These are phyloP conservation scores for Pseudopithomyces maydicus DNA, from an alignment of 2,329 filamentous ascomycete genomes.

Conservation along the genomic window DNA sequence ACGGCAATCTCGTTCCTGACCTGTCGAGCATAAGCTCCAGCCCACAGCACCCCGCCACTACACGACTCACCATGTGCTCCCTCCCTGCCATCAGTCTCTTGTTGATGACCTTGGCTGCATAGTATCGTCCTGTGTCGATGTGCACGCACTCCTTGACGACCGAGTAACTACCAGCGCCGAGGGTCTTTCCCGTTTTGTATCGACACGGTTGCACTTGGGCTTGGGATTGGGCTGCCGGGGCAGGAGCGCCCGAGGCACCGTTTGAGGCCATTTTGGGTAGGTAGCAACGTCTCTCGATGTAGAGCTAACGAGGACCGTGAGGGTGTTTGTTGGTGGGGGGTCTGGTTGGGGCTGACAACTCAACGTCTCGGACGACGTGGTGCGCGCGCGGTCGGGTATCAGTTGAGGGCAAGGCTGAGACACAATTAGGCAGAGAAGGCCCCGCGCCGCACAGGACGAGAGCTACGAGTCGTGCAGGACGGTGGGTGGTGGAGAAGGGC, in stretches of 20 bases:
- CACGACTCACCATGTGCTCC: slow-evolving; percentile 84
- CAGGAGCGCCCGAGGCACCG: slow-evolving; percentile 38
- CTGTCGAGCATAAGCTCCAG: slow-evolving; percentile 51
- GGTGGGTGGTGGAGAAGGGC: background rate
- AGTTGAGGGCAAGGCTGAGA: background rate
- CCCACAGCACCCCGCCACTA: background rate
- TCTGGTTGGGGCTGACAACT: background rate
- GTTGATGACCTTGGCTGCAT: slow-evolving; percentile 99
- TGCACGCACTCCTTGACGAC: slow-evolving; percentile 99
- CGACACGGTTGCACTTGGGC: slow-evolving; percentile 86
- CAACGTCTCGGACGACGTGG: background rate
- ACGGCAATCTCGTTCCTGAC: slow-evolving; percentile 98
- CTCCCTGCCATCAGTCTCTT: slow-evolving; percentile 96
- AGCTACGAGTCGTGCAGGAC: background rate
- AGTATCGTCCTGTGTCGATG: slow-evolving; percentile 96
- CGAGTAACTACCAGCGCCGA: slow-evolving; percentile 95
- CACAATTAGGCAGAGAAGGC: background rate
- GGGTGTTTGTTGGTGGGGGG: background rate
- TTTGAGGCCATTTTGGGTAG: slow-evolving; percentile 32
- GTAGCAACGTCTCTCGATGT: background rate
- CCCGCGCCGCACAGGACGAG: background rate
- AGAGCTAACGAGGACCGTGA: background rate
- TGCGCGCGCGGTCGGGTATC: background rate
- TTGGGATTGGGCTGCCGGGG: slow-evolving; percentile 37
- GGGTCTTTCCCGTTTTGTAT: slow-evolving; percentile 98